Evolutionary conservation across 768 basidiomycete species (phyloP).

Genomic region (Suillus americanus): DNA sequence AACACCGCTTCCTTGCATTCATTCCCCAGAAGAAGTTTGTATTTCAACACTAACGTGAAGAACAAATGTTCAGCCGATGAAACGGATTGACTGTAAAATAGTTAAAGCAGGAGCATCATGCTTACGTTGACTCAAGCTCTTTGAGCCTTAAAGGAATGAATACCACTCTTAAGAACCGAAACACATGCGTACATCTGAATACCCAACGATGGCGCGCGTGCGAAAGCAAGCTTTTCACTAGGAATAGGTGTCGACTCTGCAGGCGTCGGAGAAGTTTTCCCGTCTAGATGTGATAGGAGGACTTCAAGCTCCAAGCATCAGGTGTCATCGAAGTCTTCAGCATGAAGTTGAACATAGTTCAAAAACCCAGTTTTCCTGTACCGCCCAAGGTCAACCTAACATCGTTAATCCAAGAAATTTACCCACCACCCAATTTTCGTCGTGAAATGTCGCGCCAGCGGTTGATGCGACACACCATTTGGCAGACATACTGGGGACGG

Average conservation of each 20-base stretch:
- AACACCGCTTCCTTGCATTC: too few relatives aligned
- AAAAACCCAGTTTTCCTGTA: conserved; percentile 36
- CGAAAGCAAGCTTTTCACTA: not conserved
- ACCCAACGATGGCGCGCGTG: not conserved
- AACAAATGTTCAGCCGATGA: too few relatives aligned
- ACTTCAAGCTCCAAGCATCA: not conserved
- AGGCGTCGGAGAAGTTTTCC: not conserved
- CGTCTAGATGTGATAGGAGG: not conserved
- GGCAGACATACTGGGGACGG: conserved; percentile 30
- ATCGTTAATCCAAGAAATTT: not conserved
- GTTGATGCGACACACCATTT: conserved; percentile 16
- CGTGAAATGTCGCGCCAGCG: conserved; percentile 28
- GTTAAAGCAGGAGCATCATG: not conserved
- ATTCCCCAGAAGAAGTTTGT: too few relatives aligned
- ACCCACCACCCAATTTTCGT: conserved; percentile 32
- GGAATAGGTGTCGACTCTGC: not conserved
- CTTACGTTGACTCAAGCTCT: not conserved
- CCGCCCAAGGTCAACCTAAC: not conserved
- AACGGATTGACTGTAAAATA: too few relatives aligned
- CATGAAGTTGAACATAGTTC: conserved; percentile 38
- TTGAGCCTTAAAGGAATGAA: not conserved
- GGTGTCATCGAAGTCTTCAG: conserved; percentile 32
- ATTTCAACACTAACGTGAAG: too few relatives aligned
- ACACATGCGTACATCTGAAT: not conserved
- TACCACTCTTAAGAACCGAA: not conserved